Conservation (phyloP, 805 yeast genomes). For the Starmerella lactis-condensi region DNA sequence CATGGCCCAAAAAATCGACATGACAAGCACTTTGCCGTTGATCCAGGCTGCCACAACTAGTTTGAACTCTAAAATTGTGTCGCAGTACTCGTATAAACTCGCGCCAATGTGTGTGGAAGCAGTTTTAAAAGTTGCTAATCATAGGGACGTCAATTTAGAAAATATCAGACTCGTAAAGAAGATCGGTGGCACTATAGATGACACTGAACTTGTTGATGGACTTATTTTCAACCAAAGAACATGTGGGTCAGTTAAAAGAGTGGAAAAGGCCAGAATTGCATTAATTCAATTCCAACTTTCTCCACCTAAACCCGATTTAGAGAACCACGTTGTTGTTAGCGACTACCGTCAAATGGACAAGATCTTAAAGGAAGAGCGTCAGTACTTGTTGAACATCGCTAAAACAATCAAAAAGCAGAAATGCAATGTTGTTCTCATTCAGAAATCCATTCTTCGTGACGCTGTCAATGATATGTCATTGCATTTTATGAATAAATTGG, state of each 20-base stretch:
- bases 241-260: slow-evolving; percentile 82
- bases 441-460: slow-evolving; percentile 82
- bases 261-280: slow-evolving; percentile 84
- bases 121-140: slow-evolving; percentile 57
- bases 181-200: slow-evolving; percentile 95
- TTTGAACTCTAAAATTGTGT: slow-evolving; percentile 80
- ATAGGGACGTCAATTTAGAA: slow-evolving; percentile 57
- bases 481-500: slow-evolving; percentile 82
- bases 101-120: slow-evolving; percentile 93
- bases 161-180: slow-evolving; percentile 82
- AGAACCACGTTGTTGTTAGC: slow-evolving; percentile 88
- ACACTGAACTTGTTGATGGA: slow-evolving; percentile 72
- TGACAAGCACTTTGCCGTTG: slow-evolving; percentile 63
- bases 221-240: slow-evolving; percentile 84
- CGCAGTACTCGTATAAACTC: slow-evolving; percentile 69
- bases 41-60: slow-evolving; percentile 90
- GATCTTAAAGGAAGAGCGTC: slow-evolving; percentile 92
- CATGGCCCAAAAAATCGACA: slow-evolving; percentile 67
- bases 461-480: slow-evolving; percentile 88
- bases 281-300: slow-evolving; percentile 84
- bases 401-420: slow-evolving; percentile 92
- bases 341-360: slow-evolving; percentile 99
- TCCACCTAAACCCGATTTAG: slow-evolving; percentile 96
- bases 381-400: slow-evolving; percentile 82
- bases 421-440: slow-evolving; percentile 79